A percentile compares a stretch with the other conserved stretches of the same genome.
phyloP scores from a whole-genome alignment of 148 eudicot genomes.

The Camellia granthamiana region DNA sequence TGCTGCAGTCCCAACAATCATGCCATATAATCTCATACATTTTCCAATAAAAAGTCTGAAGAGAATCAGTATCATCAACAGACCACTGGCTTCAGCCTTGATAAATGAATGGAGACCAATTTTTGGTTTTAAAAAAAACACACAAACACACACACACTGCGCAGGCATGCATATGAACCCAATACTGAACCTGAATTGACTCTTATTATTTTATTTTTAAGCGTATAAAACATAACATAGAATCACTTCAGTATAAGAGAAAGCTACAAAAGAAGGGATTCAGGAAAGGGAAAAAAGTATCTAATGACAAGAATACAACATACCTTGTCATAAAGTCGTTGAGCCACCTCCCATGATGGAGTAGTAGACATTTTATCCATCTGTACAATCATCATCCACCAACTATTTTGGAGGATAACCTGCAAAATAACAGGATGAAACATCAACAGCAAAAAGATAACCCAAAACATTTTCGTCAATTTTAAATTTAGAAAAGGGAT shows the following conservation, averaged over 20 bases:
- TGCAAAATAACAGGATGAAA: conserved; percentile 12
- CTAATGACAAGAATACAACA: background rate
- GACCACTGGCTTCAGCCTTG: background rate
- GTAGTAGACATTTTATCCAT: conserved; percentile 46
- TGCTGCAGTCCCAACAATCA: background rate
- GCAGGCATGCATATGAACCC: background rate
- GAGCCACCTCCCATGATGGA: conserved; percentile 46
- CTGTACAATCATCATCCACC: conserved; percentile 37
- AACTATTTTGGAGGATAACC: conserved; percentile 17
- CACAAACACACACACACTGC: background rate
- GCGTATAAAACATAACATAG: background rate
- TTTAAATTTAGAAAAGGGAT: background rate
- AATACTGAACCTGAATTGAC: no score
- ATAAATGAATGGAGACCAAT: background rate
- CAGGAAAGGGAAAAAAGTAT: background rate
- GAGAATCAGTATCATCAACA: background rate
- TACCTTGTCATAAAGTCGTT: conserved; percentile 48
- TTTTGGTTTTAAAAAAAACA: background rate
- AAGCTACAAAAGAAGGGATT: background rate
- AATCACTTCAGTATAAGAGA: background rate
- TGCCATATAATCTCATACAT: background rate
- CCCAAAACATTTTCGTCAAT: background rate
- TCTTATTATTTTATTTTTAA: background rate
- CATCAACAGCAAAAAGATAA: background rate
- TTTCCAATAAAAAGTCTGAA: background rate